phyloP scores from a whole-genome alignment of 169 alveolate species.

The Plasmodium vivax region DNA sequence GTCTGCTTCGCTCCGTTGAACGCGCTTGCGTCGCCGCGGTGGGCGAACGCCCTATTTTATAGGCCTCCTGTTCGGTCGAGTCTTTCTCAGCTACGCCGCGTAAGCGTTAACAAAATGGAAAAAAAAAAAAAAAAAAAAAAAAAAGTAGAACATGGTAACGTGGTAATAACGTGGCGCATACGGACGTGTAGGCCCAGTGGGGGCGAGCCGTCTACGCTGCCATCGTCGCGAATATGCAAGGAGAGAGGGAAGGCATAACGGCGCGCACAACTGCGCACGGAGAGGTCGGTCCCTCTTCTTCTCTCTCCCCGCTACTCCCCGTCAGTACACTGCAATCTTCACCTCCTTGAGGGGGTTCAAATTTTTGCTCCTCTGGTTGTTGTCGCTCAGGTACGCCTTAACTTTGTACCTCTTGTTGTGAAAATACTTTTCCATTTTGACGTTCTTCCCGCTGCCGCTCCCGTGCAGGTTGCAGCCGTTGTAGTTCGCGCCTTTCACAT shows the following conservation, averaged over 20 bases:
- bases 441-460: not conserved
- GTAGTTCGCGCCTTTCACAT: constrained; percentile 20
- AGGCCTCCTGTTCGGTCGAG: not conserved
- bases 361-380: constrained; percentile 15
- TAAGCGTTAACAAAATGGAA: not conserved
- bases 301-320: not conserved
- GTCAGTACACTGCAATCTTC: constrained; percentile 34
- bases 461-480: constrained; percentile 24
- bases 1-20: not conserved
- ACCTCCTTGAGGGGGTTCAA: constrained; percentile 26
- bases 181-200: not conserved
- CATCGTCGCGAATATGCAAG: no score
- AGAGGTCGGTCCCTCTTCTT: no score
- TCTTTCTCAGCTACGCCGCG: not conserved
- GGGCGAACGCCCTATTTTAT: not conserved
- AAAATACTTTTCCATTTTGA: constrained; percentile 37
- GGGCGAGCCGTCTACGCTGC: not conserved
- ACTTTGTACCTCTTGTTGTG: constrained; percentile 32
- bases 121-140: not conserved
- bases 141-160: not conserved
- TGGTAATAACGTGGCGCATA: not conserved
- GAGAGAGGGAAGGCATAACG: no score
- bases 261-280: no score
- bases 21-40: not conserved
- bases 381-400: constrained; percentile 10